Evolutionary conservation across 208 protist species (phyloP), one percentile per base, ranked within the genome.

Genomic region (Crithidia thermophila): DNA sequence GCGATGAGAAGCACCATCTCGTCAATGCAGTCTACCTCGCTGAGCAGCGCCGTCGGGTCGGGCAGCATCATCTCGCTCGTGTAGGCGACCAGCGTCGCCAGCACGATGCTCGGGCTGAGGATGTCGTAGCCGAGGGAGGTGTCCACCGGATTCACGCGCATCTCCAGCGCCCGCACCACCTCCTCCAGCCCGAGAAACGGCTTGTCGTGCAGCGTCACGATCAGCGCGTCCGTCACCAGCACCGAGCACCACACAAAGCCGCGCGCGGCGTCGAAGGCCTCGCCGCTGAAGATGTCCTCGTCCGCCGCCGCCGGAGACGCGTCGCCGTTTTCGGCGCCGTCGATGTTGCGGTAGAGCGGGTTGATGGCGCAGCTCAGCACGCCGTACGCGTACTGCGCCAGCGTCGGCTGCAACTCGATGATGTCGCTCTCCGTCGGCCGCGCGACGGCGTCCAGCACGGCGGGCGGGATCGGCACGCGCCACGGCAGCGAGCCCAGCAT

Each of bases 1-100:
- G 87, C 85, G 66, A 96, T 88, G 16, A 94, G 80, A 49, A 94
- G 71, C 52, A 93, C 84, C 86, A 96, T 94, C 72, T 96, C 90
- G 52, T 96, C 86, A 23, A 96, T 85, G 59, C 76, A 79, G 68
- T 92, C 88, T 43, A 96, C 90, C 68, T 96, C 85, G 33, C 77
- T 84, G 28, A 96, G 63, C 40, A 94, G 61, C 47, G 75, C 55
- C n/a, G 84, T 87, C 33, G 82, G 83, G 63, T 93, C 82, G 4
- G 86, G 83, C 27, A 96, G 61, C 62, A 74, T 61, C 58, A 83
- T 80, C 75, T 92, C 90, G 59, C 64, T 88, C 2, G 77, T 79
- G 61, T 86, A 93, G 50, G 75, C 77, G 9, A 86, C 62, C 21
- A 92, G 72, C 43, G 83, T 80, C 31, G 82, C 79, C 5, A 93